Base-by-base conservation (phyloP, 768 basidiomycete species). In the Cyclocybe cylindracea region DNA sequence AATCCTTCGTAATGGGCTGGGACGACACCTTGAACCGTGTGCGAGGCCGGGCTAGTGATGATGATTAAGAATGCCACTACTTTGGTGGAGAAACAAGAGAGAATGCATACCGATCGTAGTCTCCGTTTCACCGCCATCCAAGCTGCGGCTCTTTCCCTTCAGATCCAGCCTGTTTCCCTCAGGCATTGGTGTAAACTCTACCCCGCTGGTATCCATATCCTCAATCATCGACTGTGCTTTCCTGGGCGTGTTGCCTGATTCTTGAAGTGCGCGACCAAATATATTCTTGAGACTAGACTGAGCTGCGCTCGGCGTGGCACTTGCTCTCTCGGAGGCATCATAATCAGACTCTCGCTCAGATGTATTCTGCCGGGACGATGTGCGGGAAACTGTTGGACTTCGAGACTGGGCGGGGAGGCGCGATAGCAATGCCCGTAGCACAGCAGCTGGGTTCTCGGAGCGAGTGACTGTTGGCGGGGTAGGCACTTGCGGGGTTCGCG, bases 81-180 rank as follows among this genome's bases (percentile, higher is more conserved):
- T 33, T 18, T 39, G n/a, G 36, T 19, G 36, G 11, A 61, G 33
- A 44, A 34, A 50, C 48, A 44, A 59, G 14, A 16, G n/a, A 48
- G 45, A 44, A 32, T 16, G 67, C 84, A 61, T 66, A 88, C 86
- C 74, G 48, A 75, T 66, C 33, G 62, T 60, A 54, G 75, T 76
- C 34, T 85, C 86, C 2, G 70, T 65, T 60, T 88, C 87, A 60
- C 89, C 86, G 57, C 89, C 87, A 59, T 85, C 87, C 57, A 84
- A 53, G 61, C 84, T 88, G 57, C 71, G 76, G 35, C 81, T 74
- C 53, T 84, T 80, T 8, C 73, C 76, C 65, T 77, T 84, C 53
- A 68, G 71, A 49, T 66, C 71, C 18, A 67, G 65, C 51, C 73
- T 67, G 50, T 77, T 74, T 51, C 66, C 66, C 38, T 69, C 61